These are phyloP conservation scores for Yarrowia hollandica DNA, from an alignment of 805 yeast genomes.

Conservation along the genomic window DNA sequence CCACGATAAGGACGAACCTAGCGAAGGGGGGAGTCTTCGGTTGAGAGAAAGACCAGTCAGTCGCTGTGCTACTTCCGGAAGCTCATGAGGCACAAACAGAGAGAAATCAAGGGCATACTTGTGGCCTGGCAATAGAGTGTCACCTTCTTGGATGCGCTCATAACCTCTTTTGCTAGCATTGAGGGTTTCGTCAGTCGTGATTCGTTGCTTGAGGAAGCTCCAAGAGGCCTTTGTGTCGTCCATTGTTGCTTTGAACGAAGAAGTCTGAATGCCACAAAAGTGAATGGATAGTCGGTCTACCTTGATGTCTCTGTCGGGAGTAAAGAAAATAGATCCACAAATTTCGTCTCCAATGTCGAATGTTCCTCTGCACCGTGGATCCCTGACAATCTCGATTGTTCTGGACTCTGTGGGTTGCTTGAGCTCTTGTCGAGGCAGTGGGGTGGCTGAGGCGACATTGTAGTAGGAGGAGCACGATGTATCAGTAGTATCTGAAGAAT, in stretches of 20 bases:
- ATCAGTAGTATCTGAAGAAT: conserved; percentile 26
- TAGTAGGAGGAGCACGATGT: conserved; percentile 26
- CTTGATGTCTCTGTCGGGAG: conserved; percentile 8
- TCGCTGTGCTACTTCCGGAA: conserved; percentile 23
- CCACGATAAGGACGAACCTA: conserved; percentile 24
- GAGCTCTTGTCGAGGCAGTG: conserved; percentile 22
- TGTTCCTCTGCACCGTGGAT: conserved; percentile 21
- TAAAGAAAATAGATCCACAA: conserved; percentile 17
- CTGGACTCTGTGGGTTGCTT: not conserved
- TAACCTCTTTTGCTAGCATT: conserved; percentile 7
- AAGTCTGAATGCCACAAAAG: conserved; percentile 16
- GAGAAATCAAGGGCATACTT: conserved; percentile 25
- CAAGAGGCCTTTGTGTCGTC: conserved; percentile 25
- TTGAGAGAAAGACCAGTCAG: conserved; percentile 27
- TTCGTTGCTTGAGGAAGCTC: conserved; percentile 12
- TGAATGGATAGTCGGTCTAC: conserved; percentile 17
- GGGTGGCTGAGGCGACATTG: conserved; percentile 18
- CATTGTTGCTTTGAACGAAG: conserved; percentile 25
- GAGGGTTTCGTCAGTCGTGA: conserved; percentile 21
- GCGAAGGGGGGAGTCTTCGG: conserved; percentile 27
- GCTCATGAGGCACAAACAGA: conserved; percentile 24
- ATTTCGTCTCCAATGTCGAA: conserved; percentile 26
- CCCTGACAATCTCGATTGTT: conserved; percentile 15
- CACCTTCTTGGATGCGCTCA: conserved; percentile 16
- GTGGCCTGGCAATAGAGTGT: conserved; percentile 1